Base-by-base conservation (phyloP, 148 eudicot species). In the Pouteria glomerata region DNA sequence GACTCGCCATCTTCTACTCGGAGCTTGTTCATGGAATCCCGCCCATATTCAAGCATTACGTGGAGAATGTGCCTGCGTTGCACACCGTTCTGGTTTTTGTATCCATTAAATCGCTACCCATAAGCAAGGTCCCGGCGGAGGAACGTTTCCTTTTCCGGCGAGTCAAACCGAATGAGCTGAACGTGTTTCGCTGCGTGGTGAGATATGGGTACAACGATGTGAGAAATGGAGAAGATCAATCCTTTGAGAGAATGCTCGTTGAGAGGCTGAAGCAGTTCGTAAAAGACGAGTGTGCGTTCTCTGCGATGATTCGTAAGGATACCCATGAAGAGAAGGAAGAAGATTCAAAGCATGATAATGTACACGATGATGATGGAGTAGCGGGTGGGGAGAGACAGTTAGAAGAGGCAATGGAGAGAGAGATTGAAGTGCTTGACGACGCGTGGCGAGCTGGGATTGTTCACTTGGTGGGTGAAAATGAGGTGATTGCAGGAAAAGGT, bases 1-100 rank as follows among this genome's bases (percentile, higher is more conserved):
- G 85, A 0, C 48, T 85, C 33, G 84, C 82, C 0, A 66, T 85
- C 26, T 82, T 85, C 44, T 80, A 85, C 78, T 80, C 86, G 2
- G 84, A 83, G 39, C 83, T 83, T 1, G 84, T 83, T 3, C 84
- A 83, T 18, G 86, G 89, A 0, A 81, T 85, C 12, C 83, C 89
- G 3, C 89, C 89, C 6, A 78, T 85, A 29, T 85, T 85, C 41
- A 74, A 78, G 52, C 75, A 78, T 44, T 85, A 85, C 14, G 59
- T 80, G 10, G 78, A 42, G 10, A 85, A 82, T 13, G 66, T 85
- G 18, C 78, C 74, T 0, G 81, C 86, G 3, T 52, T 85, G 19
- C 89, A 83, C 45, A 63, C 84, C 0, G 74, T 85, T 11, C 75
- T 85, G 3, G 81, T 85, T 7, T 82, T 85, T 18, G 67, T 80